A percentile compares a stretch with the other conserved stretches of the same genome.
These are phyloP conservation scores for Eucalyptus cloeziana DNA, from an alignment of 345 rosid species.

Conservation along the genomic window DNA sequence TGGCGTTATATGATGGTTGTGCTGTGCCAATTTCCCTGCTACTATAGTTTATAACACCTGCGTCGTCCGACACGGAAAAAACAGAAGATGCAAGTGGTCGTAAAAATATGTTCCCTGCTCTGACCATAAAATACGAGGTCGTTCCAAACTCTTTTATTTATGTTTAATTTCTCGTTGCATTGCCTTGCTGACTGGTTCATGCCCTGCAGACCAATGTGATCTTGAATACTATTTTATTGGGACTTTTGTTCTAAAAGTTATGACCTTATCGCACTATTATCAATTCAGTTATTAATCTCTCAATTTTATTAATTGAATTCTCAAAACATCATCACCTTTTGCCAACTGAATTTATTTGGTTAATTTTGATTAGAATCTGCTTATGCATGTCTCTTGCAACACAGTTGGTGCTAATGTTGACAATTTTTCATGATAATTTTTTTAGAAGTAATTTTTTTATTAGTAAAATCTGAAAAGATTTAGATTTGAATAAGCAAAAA, in stretches of 20 bases:
- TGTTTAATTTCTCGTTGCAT: neutral
- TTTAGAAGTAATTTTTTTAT: too few relatives aligned
- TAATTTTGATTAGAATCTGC: too few relatives aligned
- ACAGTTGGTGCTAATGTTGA: accelerated
- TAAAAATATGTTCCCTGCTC: neutral
- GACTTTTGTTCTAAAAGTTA: too few relatives aligned
- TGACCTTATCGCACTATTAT: too few relatives aligned
- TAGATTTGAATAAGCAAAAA: too few relatives aligned
- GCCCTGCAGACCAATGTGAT: neutral
- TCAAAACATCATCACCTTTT: too few relatives aligned
- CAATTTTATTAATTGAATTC: too few relatives aligned
- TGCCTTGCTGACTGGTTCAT: neutral
- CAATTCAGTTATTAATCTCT: too few relatives aligned
- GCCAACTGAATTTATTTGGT: too few relatives aligned
- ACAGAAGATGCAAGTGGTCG: neutral
- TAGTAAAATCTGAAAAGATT: too few relatives aligned
- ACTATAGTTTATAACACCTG: neutral
- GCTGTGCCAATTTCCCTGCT: neutral
- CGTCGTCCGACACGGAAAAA: neutral
- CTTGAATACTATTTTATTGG: neutral
- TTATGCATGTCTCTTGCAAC: too few relatives aligned
- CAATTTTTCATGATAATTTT: too few relatives aligned
- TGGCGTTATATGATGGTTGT: neutral
- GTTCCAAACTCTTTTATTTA: neutral
- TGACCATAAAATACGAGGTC: neutral